phyloP scores from a whole-genome alignment of 169 alveolate genomes.

The Babesia caballi region DNA sequence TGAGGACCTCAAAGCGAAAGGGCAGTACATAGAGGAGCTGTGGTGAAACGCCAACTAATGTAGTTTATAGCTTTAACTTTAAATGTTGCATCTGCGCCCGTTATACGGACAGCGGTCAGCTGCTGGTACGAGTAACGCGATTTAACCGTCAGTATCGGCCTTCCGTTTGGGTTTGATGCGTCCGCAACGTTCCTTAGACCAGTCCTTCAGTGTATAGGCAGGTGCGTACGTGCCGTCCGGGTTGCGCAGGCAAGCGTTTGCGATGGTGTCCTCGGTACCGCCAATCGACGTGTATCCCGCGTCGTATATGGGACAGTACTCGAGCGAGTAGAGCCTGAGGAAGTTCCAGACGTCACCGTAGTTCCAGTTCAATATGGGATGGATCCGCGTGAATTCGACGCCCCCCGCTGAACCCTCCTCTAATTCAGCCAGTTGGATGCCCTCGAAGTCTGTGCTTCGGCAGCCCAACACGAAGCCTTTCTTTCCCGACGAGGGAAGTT shows the following conservation, averaged over 20 bases:
- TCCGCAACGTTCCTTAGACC: slow-evolving; percentile 44
- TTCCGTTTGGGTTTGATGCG: not conserved
- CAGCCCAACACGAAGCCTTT: slow-evolving; percentile 35
- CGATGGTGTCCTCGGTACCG: slow-evolving; percentile 52
- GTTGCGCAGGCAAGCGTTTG: slow-evolving; percentile 59
- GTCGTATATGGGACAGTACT: slow-evolving; percentile 72
- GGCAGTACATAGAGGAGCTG: slow-evolving; percentile 65
- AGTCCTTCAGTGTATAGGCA: slow-evolving; percentile 68
- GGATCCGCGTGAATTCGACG: slow-evolving; percentile 57
- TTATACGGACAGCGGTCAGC: too few relatives aligned
- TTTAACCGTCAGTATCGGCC: too few relatives aligned
- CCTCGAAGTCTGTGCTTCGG: slow-evolving; percentile 29
- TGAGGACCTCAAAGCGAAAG: slow-evolving; percentile 40
- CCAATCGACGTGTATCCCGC: slow-evolving; percentile 78
- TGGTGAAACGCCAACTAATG: slow-evolving; percentile 43
- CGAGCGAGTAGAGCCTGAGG: slow-evolving; percentile 63
- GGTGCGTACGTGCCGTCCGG: slow-evolving; percentile 69
- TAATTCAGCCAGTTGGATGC: not conserved
- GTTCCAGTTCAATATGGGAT: slow-evolving; percentile 72
- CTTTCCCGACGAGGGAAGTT: not conserved
- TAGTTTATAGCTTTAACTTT: not conserved
- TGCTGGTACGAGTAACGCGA: too few relatives aligned
- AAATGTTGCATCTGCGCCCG: not conserved
- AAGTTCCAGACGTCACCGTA: slow-evolving; percentile 79
- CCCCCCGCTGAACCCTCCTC: slow-evolving; percentile 51